These are phyloP conservation scores for Suillus brevipes DNA, from an alignment of 768 basidiomycete genomes.

Conservation along the genomic window DNA sequence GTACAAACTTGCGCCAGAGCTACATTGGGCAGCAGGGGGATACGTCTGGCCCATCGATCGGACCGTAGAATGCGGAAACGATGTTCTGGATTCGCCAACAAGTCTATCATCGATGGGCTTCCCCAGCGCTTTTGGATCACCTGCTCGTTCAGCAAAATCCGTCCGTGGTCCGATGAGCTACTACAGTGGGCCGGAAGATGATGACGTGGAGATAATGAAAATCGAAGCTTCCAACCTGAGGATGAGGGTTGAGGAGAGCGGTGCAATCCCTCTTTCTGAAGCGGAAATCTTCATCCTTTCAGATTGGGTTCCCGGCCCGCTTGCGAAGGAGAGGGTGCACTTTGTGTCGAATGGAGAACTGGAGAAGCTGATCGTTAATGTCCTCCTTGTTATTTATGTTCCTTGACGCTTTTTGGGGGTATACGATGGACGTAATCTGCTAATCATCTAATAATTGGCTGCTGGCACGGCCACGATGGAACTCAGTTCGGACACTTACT, in stretches of 20 bases:
- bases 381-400: constrained; percentile 69
- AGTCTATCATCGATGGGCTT: constrained; percentile 26
- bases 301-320: constrained; percentile 47
- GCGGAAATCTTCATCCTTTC: constrained; percentile 62
- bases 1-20: constrained; percentile 71
- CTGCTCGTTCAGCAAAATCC: constrained; percentile 28
- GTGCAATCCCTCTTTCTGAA: constrained; percentile 62
- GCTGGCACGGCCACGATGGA: constrained; percentile 1
- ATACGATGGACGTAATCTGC: not conserved
- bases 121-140: constrained; percentile 23
- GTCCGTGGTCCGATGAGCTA: constrained; percentile 48
- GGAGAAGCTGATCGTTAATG: constrained; percentile 75
- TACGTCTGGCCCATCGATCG: constrained; percentile 79
- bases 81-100: constrained; percentile 36
- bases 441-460: constrained; percentile 7
- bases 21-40: constrained; percentile 82
- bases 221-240: constrained; percentile 42
- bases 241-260: constrained; percentile 61
- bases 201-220: constrained; percentile 32
- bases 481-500: not conserved
- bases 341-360: constrained; percentile 67
- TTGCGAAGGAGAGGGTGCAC: constrained; percentile 67
- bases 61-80: constrained; percentile 60
- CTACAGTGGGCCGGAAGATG: constrained; percentile 43
- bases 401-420: constrained; percentile 39